Percentiles rank a stretch among this genome's conserved stretches.
These are phyloP conservation scores for Pseudogymnoascus sp. DNA, from an alignment of 2,329 filamentous ascomycete genomes.

Conservation along the genomic window DNA sequence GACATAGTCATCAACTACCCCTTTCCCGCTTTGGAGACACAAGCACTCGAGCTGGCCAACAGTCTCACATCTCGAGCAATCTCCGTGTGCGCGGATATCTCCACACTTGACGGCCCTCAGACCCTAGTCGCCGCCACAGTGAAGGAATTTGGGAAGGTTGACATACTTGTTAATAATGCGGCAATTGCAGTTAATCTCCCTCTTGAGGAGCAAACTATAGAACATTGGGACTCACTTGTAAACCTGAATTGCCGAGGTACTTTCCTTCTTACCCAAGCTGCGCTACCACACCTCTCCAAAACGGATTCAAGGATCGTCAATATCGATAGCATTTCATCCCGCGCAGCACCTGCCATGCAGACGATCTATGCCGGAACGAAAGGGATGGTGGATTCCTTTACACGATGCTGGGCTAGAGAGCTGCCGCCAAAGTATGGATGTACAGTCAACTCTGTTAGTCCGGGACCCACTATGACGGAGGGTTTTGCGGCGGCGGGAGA, in stretches of 20 bases:
- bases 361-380: constrained; percentile 47
- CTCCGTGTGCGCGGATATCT: constrained; percentile 39
- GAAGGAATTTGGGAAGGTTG: constrained; percentile 33
- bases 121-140: constrained; percentile 34
- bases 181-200: constrained; percentile 36
- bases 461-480: constrained; percentile 39
- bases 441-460: constrained; percentile 41
- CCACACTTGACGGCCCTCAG: constrained; percentile 33
- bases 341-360: constrained; percentile 33
- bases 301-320: constrained; percentile 38
- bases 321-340: constrained; percentile 35
- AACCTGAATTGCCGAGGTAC: constrained; percentile 39
- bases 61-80: constrained; percentile 30
- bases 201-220: constrained; percentile 34
- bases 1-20: constrained; percentile 46
- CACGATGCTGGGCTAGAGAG: constrained; percentile 37
- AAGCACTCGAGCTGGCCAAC: constrained; percentile 29
- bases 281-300: constrained; percentile 35
- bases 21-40: constrained; percentile 25
- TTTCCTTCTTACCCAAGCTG: constrained; percentile 37
- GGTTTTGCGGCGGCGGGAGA: constrained; percentile 32
- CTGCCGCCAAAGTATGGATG: constrained; percentile 40
- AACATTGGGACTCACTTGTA: constrained; percentile 36
- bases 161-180: constrained; percentile 43
- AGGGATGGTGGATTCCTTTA: constrained; percentile 45